Evolutionary conservation across 306 rosid genomes (phyloP).

Genomic region (Corylus americana): DNA sequence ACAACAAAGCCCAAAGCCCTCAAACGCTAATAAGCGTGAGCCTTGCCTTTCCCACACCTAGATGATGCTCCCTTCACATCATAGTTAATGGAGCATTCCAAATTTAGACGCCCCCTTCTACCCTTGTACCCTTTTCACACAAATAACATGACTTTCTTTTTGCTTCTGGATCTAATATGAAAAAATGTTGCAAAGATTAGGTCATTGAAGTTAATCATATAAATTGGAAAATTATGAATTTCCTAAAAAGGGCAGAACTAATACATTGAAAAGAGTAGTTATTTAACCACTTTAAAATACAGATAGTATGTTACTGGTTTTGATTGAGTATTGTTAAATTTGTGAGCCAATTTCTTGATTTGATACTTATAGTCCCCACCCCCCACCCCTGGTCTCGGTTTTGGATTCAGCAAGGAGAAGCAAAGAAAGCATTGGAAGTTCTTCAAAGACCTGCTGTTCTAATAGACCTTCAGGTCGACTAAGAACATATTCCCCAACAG

Average conservation of each 20-base stretch:
- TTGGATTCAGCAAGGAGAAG: conserved; percentile 84
- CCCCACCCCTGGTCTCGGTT: neutral
- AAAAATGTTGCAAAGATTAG: neutral
- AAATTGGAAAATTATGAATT: neutral
- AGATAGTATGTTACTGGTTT: neutral
- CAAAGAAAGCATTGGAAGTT: conserved; percentile 91
- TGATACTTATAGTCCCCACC: neutral
- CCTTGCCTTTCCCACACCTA: too few species aligned
- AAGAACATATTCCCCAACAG: conserved; percentile 16
- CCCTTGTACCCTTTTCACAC: too few species aligned
- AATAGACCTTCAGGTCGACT: conserved; percentile 77
- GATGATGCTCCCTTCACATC: too few species aligned
- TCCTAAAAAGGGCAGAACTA: neutral
- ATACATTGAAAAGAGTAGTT: neutral
- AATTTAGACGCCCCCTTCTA: too few species aligned
- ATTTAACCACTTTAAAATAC: neutral
- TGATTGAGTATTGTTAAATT: neutral
- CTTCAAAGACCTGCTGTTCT: conserved; percentile 83
- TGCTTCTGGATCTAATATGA: too few species aligned
- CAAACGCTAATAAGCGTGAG: too few species aligned
- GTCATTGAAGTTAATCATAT: neutral
- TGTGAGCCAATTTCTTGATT: neutral
- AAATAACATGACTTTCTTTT: too few species aligned
- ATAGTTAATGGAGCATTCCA: too few species aligned
- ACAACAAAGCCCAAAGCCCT: too few species aligned